Evolutionary conservation across 2,329 filamentous ascomycete genomes (phyloP).

Genomic region (Talaromyces amestolkiae): DNA sequence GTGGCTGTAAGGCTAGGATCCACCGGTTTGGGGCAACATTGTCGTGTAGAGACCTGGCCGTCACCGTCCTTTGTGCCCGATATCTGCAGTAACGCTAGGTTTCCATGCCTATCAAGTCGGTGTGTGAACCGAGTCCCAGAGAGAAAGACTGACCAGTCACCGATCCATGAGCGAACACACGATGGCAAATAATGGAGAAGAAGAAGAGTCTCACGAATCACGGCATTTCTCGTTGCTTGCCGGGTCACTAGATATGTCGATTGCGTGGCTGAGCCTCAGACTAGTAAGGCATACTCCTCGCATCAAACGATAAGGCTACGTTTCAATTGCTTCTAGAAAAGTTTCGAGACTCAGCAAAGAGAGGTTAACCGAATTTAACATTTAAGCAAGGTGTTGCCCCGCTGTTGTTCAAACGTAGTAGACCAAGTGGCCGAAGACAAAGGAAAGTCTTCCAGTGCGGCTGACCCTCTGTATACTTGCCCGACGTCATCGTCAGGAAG

Average conservation of each 20-base stretch:
- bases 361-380: background rate
- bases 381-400: background rate
- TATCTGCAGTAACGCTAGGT: background rate
- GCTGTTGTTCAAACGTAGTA: background rate
- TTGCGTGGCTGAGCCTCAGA: slow-evolving; percentile 4
- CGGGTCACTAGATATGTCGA: background rate
- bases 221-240: background rate
- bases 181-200: background rate
- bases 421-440: background rate
- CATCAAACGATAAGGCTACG: background rate
- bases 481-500: slow-evolving; percentile 10
- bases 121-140: background rate
- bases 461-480: background rate
- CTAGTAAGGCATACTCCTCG: background rate
- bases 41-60: background rate
- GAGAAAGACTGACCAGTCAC: background rate
- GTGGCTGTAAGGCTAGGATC: background rate
- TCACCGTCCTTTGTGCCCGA: slow-evolving; percentile 7
- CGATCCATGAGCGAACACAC: background rate
- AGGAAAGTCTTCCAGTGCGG: background rate
- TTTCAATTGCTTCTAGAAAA: slow-evolving; percentile 5
- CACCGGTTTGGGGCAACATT: background rate
- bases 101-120: background rate
- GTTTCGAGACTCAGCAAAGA: background rate
- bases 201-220: background rate